These are phyloP conservation scores for Claviceps sp. DNA, from an alignment of 2,329 filamentous ascomycete genomes.

Conservation along the genomic window DNA sequence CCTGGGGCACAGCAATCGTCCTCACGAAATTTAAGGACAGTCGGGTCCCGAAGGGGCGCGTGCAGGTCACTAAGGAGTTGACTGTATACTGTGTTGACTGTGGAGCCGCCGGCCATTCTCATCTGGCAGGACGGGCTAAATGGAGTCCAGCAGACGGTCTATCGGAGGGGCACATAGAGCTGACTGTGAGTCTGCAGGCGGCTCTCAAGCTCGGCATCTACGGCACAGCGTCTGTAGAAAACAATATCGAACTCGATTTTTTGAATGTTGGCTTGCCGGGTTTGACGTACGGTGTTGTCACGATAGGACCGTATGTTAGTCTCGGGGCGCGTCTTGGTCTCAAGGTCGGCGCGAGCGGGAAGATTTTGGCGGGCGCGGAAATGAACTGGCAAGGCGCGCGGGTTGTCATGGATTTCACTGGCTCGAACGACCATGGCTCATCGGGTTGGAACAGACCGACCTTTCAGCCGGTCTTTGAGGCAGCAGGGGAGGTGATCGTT, in stretches of 20 bases:
- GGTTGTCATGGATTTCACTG: conserved; percentile 12
- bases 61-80: background rate
- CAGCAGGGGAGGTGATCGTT: conserved; percentile 13
- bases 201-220: conserved; percentile 16
- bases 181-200: background rate
- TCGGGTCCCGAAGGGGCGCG: no score
- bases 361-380: conserved; percentile 17
- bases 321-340: conserved; percentile 12
- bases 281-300: conserved; percentile 14
- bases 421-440: conserved; percentile 5
- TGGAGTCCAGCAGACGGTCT: conserved; percentile 8
- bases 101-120: background rate
- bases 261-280: conserved; percentile 13
- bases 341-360: conserved; percentile 12
- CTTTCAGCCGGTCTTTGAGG: conserved; percentile 17
- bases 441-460: conserved; percentile 8
- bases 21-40: background rate
- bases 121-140: conserved; percentile 1
- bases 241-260: conserved; percentile 11
- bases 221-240: conserved; percentile 11
- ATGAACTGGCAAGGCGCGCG: conserved; percentile 8
- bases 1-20: conserved; percentile 4
- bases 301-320: conserved; percentile 14
- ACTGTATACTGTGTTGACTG: conserved; percentile 5
- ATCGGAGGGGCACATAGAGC: conserved; percentile 10